Conservation (phyloP, 129 eudicot species). For the Scalesia atractyloides region DNA sequence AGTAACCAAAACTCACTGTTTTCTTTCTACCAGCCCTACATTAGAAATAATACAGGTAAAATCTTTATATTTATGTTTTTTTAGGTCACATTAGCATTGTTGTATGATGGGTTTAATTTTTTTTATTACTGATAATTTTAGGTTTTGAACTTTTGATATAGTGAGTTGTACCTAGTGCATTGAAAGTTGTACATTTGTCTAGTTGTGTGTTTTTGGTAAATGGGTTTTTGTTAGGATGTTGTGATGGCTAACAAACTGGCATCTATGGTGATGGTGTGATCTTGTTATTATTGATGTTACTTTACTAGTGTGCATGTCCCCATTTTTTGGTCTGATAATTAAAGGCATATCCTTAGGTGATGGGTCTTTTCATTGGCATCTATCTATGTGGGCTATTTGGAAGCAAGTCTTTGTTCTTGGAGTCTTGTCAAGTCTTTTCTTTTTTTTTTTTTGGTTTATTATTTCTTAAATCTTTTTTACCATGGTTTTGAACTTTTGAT, state of each 20-base stretch:
- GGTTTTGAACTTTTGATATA: background rate
- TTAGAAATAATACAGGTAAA: slow-evolving; percentile 53
- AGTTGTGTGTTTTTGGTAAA: background rate
- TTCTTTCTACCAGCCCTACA: slow-evolving; percentile 47
- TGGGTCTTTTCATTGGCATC: slow-evolving; percentile 40
- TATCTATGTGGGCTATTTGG: slow-evolving; percentile 26
- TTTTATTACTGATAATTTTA: too few relatives aligned
- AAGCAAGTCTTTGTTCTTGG: slow-evolving; percentile 32
- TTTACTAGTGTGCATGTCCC: slow-evolving; percentile 9
- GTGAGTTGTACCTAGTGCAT: slow-evolving; percentile 29
- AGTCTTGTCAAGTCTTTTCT: slow-evolving; percentile 34
- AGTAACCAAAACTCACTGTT: slow-evolving; percentile 26
- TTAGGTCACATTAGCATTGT: too few relatives aligned
- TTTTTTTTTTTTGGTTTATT: background rate
- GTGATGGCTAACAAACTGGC: slow-evolving; percentile 14
- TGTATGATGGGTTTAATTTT: too few relatives aligned
- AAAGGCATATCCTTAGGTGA: slow-evolving; percentile 19
- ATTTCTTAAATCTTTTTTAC: background rate
- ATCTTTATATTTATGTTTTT: too few relatives aligned
- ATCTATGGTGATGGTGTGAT: slow-evolving; percentile 13
- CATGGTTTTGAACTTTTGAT: background rate
- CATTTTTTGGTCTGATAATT: slow-evolving; percentile 20
- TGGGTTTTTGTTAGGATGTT: background rate
- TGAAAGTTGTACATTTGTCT: slow-evolving; percentile 9
- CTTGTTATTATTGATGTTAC: background rate